Conservation (phyloP, 192 early-diverging fungal species). For the Coemansia sp. region DNA sequence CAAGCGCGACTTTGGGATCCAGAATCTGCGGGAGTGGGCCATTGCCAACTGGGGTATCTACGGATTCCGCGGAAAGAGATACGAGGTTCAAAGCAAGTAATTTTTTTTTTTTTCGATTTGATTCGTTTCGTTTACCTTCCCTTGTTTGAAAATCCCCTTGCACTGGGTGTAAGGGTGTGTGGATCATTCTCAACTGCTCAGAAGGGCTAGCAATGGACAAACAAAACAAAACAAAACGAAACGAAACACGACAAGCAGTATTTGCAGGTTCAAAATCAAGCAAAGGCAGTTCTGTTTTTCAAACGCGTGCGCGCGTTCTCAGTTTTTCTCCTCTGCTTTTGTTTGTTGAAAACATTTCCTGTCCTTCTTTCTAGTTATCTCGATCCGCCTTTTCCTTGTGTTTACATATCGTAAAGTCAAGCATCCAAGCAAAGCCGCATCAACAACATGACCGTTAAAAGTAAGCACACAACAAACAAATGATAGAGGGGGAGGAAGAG, state of each 20-base stretch:
- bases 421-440: background rate
- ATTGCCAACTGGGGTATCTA: slow-evolving; percentile 82
- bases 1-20: slow-evolving; percentile 73
- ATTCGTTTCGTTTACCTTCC: background rate
- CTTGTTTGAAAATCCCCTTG: background rate
- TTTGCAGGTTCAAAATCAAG: background rate
- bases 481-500: too few relatives aligned
- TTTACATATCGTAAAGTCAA: background rate
- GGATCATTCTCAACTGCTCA: too few relatives aligned
- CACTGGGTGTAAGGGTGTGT: too few relatives aligned
- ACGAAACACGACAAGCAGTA: background rate
- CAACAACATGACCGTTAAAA: slow-evolving; percentile 16
- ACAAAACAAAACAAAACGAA: background rate
- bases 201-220: background rate
- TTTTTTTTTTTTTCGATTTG: background rate
- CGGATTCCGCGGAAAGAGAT: slow-evolving; percentile 77
- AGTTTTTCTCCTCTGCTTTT: background rate
- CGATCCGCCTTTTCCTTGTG: background rate
- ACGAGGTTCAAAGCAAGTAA: slow-evolving; percentile 66
- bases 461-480: slow-evolving; percentile 16
- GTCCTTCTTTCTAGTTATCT: too few relatives aligned
- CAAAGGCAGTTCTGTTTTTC: background rate
- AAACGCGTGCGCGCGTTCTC: slow-evolving; percentile 1
- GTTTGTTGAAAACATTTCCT: background rate
- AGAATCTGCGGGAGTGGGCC: slow-evolving; percentile 70